Evolutionary conservation across 2,329 filamentous ascomycete genomes (phyloP).

Genomic region (Alternaria sp.): DNA sequence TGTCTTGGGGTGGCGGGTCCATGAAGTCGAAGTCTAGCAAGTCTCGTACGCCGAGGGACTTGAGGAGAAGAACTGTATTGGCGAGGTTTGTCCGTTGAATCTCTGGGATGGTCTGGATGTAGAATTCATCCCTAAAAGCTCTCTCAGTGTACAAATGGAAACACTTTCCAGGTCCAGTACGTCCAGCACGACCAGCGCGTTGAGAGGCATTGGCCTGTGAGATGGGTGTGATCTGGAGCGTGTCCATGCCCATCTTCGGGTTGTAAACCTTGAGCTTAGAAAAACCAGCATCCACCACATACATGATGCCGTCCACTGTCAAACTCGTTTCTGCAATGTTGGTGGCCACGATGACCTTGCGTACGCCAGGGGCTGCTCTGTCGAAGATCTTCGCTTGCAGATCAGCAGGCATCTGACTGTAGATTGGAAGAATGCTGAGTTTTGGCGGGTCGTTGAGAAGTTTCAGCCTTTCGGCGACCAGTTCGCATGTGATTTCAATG

Average conservation of each 20-base stretch:
- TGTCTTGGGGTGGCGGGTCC: constrained; percentile 97
- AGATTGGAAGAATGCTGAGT: constrained; percentile 93
- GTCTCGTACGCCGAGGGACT: constrained; percentile 92
- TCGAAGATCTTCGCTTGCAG: constrained; percentile 98
- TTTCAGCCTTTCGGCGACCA: constrained; percentile 85
- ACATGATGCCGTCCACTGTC: constrained; percentile 99
- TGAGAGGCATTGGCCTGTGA: constrained; percentile 96
- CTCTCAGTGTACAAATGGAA: constrained; percentile 94
- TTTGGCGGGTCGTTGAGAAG: constrained; percentile 93
- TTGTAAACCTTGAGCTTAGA: constrained; percentile 99
- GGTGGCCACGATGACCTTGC: constrained; percentile 97
- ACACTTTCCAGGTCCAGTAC: constrained; percentile 93
- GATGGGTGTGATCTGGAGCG: constrained; percentile 94
- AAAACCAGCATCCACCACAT: constrained; percentile 94
- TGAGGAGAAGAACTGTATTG: constrained; percentile 92
- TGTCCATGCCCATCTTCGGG: constrained; percentile 99
- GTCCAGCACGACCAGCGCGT: constrained; percentile 88
- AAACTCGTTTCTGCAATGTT: constrained; percentile 98
- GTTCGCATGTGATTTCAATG: constrained; percentile 94
- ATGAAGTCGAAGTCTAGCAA: constrained; percentile 98
- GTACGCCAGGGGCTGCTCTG: constrained; percentile 82
- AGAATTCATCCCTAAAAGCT: constrained; percentile 94
- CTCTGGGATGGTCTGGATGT: constrained; percentile 95
- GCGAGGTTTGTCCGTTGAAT: constrained; percentile 96
- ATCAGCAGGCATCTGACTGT: constrained; percentile 99